Percentiles rank a stretch among this genome's conserved stretches.
These are phyloP conservation scores for Centaurea solstitialis DNA, from an alignment of 129 eudicot species.

Conservation along the genomic window DNA sequence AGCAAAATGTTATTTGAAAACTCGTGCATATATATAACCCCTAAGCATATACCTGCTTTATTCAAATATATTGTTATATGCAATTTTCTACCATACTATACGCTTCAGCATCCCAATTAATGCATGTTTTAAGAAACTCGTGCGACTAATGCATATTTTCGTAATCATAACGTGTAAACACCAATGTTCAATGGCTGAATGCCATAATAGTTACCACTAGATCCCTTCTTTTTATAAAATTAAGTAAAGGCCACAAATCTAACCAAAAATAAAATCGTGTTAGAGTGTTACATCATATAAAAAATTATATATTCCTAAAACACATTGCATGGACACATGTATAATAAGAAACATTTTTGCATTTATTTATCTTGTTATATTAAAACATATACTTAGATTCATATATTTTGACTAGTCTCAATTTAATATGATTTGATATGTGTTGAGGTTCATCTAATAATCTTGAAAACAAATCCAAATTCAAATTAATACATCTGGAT, in stretches of 20 bases:
- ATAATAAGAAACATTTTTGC: background rate
- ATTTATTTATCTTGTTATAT: background rate
- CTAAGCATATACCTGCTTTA: too few species aligned
- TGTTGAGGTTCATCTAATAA: background rate
- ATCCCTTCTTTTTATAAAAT: background rate
- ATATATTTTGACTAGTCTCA: background rate
- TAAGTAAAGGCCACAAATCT: background rate
- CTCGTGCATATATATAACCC: background rate
- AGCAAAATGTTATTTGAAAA: too few species aligned
- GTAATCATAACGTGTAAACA: too few species aligned
- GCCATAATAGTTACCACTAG: background rate
- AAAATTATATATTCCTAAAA: background rate
- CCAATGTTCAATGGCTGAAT: background rate
- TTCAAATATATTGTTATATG: too few species aligned
- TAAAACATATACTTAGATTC: background rate
- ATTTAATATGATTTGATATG: background rate
- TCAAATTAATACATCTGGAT: background rate
- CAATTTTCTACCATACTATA: background rate
- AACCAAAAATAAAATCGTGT: background rate
- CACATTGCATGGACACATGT: background rate
- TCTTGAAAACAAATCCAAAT: background rate
- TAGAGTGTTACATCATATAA: background rate
- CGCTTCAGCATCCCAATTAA: too few species aligned
- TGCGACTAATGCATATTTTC: background rate
- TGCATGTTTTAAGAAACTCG: background rate